A percentile compares a stretch with the other conserved stretches of the same genome.
Conservation (phyloP, 1,284 basidiomycete genomes). For the Cryptococcus neoformans region DNA sequence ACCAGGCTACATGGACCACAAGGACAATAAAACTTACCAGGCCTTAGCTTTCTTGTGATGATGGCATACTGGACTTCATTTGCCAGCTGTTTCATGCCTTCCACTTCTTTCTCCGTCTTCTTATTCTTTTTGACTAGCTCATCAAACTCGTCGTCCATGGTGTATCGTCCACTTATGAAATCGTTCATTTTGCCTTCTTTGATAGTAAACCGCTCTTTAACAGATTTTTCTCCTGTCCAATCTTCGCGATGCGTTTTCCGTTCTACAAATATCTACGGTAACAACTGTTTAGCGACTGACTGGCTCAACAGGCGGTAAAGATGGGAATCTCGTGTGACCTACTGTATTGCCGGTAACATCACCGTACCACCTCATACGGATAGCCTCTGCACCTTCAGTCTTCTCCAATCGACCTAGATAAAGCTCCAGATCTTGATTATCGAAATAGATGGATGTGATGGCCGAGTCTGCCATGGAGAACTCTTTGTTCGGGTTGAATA, state of each 20-base stretch:
- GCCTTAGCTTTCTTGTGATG: constrained; percentile 74
- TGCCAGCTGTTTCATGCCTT: constrained; percentile 93
- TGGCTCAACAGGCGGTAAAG: background rate
- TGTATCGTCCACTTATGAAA: constrained; percentile 85
- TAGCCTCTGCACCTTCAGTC: constrained; percentile 96
- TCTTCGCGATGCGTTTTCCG: constrained; percentile 99
- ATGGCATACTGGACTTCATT: constrained; percentile 94
- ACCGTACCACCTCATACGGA: constrained; percentile 98
- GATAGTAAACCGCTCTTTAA: constrained; percentile 96
- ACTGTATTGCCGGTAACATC: constrained; percentile 76
- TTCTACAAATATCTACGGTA: constrained; percentile 84
- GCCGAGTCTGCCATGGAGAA: constrained; percentile 84
- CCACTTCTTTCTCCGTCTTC: constrained; percentile 90
- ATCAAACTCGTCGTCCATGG: constrained; percentile 92
- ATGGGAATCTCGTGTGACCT: constrained; percentile 23
- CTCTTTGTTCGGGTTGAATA: constrained; percentile 95
- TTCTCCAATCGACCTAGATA: constrained; percentile 97
- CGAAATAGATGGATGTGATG: constrained; percentile 58
- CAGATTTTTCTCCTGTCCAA: constrained; percentile 99
- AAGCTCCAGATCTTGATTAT: constrained; percentile 95
- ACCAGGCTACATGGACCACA: background rate
- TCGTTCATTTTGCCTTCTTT: constrained; percentile 94
- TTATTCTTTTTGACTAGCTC: constrained; percentile 85
- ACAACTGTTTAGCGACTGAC: background rate
- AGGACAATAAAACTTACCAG: constrained; percentile 56